A percentile compares a stretch with the other conserved stretches of the same genome.
These are phyloP conservation scores for Allium fistulosum DNA, from an alignment of 106 monocot genomes.

Conservation along the genomic window DNA sequence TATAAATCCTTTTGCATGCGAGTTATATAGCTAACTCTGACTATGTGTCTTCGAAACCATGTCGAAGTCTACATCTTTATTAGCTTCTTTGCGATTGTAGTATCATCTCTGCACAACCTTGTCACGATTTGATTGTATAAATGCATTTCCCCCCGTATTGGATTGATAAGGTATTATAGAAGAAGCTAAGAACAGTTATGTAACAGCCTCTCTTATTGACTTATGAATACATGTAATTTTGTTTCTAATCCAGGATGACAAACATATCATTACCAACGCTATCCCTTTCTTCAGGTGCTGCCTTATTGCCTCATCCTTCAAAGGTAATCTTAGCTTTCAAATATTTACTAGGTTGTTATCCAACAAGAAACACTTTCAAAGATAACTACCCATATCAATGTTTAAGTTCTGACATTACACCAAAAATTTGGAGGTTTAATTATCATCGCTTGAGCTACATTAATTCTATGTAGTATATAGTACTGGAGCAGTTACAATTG, in stretches of 20 bases:
- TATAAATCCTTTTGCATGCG: not conserved
- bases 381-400: not conserved
- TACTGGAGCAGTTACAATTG: not conserved
- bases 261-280: constrained; percentile 16
- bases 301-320: constrained; percentile 87
- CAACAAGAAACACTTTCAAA: no score
- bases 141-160: not conserved
- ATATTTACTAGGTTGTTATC: no score
- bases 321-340: constrained; percentile 37
- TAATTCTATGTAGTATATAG: not conserved
- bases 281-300: constrained; percentile 66
- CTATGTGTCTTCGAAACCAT: not conserved
- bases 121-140: not conserved
- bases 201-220: not conserved
- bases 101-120: no score
- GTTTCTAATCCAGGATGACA: constrained; percentile 23
- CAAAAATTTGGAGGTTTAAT: no score
- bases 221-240: not conserved
- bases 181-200: not conserved
- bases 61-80: not conserved
- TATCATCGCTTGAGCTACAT: no score
- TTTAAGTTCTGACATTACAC: not conserved
- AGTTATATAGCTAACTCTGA: not conserved
- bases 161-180: not conserved
- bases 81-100: not conserved